Evolutionary conservation across 208 protist species (phyloP).

Genomic region (Crithidia brevicula): DNA sequence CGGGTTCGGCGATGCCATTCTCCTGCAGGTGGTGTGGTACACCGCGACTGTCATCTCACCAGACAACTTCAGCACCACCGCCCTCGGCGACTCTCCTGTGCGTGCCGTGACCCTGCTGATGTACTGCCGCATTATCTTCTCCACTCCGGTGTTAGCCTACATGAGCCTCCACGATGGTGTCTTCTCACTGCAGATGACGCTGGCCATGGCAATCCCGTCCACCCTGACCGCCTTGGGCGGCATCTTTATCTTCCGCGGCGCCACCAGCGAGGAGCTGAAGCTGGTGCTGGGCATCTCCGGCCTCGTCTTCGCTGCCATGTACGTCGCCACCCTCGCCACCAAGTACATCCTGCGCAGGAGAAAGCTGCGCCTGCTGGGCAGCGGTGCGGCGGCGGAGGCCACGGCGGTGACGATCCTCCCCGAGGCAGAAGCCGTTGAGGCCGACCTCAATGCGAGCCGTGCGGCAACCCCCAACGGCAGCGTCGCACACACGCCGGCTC

Average conservation of each 20-base stretch:
- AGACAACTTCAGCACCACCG: conserved; percentile 33
- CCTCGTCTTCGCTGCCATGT: conserved; percentile 42
- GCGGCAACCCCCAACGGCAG: conserved; percentile 9
- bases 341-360: conserved; percentile 17
- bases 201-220: conserved; percentile 49
- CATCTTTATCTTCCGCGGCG: conserved; percentile 28
- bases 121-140: conserved; percentile 47
- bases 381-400: background rate
- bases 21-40: conserved; percentile 51
- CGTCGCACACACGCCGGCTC: conserved; percentile 4
- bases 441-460: conserved; percentile 13
- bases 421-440: conserved; percentile 17
- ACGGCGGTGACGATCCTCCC: conserved; percentile 20
- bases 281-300: conserved; percentile 45
- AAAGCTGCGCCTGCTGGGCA: conserved; percentile 10
- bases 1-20: conserved; percentile 48
- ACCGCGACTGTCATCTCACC: conserved; percentile 28
- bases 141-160: conserved; percentile 32
- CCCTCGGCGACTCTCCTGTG: conserved; percentile 39
- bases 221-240: conserved; percentile 31
- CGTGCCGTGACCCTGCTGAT: conserved; percentile 40
- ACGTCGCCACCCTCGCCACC: conserved; percentile 29
- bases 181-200: conserved; percentile 41
- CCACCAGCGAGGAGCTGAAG: conserved; percentile 27
- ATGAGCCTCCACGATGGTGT: conserved; percentile 32